Conservation (phyloP, 2,329 filamentous ascomycete genomes). For the Pseudogymnoascus sp. region DNA sequence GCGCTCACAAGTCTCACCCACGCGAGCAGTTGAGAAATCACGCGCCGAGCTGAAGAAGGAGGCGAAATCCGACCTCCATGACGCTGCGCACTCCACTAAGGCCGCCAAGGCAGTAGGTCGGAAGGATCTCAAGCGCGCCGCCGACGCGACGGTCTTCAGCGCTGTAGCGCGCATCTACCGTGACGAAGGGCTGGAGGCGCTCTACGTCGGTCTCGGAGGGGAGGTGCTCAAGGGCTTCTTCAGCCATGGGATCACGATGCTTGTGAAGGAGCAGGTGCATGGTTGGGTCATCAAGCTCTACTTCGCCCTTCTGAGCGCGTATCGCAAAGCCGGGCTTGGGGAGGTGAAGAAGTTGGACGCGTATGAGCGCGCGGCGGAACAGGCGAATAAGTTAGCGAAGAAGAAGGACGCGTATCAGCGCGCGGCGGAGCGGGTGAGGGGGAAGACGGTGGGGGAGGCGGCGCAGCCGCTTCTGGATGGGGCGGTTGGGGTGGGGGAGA, state of each 20-base stretch:
- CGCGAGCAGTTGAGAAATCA: constrained; percentile 26
- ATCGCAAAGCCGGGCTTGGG: constrained; percentile 33
- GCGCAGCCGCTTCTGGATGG: background rate
- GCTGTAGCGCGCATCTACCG: constrained; percentile 50
- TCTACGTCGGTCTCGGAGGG: constrained; percentile 69
- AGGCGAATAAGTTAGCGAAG: constrained; percentile 10
- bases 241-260: constrained; percentile 78
- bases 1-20: constrained; percentile 55
- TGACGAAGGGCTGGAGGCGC: constrained; percentile 55
- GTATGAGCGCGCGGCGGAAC: constrained; percentile 14
- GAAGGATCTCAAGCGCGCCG: constrained; percentile 18
- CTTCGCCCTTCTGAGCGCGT: constrained; percentile 48
- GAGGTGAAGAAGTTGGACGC: constrained; percentile 16
- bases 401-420: constrained; percentile 18
- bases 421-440: constrained; percentile 12
- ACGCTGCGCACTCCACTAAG: constrained; percentile 26
- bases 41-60: constrained; percentile 24
- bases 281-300: constrained; percentile 63
- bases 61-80: constrained; percentile 18
- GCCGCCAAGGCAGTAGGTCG: constrained; percentile 19
- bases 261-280: constrained; percentile 73
- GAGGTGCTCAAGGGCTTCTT: constrained; percentile 80
- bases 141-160: constrained; percentile 48
- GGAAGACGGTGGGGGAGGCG: background rate
- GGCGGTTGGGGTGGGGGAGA: background rate